Base-by-base conservation (phyloP, 768 basidiomycete species). In the Hericium erinaceus region DNA sequence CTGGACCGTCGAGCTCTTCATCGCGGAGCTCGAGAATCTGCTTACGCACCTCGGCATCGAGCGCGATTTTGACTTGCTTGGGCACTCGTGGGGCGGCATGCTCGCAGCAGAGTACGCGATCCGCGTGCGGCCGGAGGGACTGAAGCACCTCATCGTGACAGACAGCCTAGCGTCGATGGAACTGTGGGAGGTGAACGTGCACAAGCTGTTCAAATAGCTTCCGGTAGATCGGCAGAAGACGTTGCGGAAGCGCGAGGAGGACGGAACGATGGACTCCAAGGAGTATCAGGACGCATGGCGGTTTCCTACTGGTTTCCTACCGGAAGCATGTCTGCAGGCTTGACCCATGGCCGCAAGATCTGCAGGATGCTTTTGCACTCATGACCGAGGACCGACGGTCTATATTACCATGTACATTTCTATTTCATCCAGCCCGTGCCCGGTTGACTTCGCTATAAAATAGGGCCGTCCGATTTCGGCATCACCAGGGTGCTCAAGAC, bases 21-120 rank as follows among this genome's bases (percentile, higher is more conserved):
- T 79, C 55, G 76, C 76, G 44, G 79, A 84, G 69, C 76, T 84
- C 38, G 72, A 73, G 26, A 81, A 80, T 54, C 60, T 84, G 9
- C 54, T 83, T 20, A 48, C 61, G 4, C 61, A 77, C 20, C 68
- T 84, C 20, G 72, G 68, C 0, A 73, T 82, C 58, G 46, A 64
- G 9, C 61, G 66, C 5, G 60, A 64, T 16, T 83, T 75, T 64
- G 72, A 76, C 60, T 63, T 83, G 2, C 60, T 75, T 1, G 83
- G 83, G 0, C 82, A 83, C 52, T 81, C 79, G 4, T 82, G 81
- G 81, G 83, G 82, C 12, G 80, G 76, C 1, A 80, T 80, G 68
- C 69, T 83, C 8, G 79, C 69, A 0, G 60, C 69, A 5, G 72
- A 77, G 40, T 78, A 74, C 50, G 76, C 63, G 7, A 66, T 72